Base-by-base conservation (phyloP, 2,329 filamentous ascomycete genomes). In the Venturiaceae sp. region DNA sequence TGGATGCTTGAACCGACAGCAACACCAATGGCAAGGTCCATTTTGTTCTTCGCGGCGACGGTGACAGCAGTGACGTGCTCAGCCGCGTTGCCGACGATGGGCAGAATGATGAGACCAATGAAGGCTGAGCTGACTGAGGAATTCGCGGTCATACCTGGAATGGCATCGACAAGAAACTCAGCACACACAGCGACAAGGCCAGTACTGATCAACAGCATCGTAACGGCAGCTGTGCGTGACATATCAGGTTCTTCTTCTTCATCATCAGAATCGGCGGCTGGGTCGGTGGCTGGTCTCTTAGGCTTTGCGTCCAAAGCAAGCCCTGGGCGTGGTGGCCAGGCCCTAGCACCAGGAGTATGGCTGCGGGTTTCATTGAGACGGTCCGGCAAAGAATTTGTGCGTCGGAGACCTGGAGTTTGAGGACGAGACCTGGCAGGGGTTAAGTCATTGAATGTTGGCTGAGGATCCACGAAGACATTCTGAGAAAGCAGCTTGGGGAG, bases 1-100 rank as follows among this genome's bases (percentile, higher is more conserved):
- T 92, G 88, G 72, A 92, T 92, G 65, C 85, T 88, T 11, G 84
- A 88, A 30, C 88, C 88, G 34, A 92, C 85, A 13, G 87, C 88
- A 11, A 92, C 87, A 67, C 87, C 88, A 62, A 92, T 91, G 3
- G 88, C 85, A 8, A 92, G 75, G 66, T 92, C 88, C 86, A 91
- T 90, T 73, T 92, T 92, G 72, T 91, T 89, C 77, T 91, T 90
- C 64, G 85, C 80, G 6, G 88, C 88, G 1, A 92, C 88, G 0
- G 84, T 88, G 57, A 92, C 87, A 6, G 88, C 88, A 0, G 88
- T 91, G 21, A 88, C 86, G 75, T 92, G 88, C 73, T 92, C 88
- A 14, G 87, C 88, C 2, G 88, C 88, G 65, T 92, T 92, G 39
- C 88, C 87, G n/a, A 91, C 88, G 64, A 92, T 90, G 8, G 88